Evolutionary conservation across 2,329 filamentous ascomycete species (phyloP).

Genomic region (Achaetomium macrosporum): DNA sequence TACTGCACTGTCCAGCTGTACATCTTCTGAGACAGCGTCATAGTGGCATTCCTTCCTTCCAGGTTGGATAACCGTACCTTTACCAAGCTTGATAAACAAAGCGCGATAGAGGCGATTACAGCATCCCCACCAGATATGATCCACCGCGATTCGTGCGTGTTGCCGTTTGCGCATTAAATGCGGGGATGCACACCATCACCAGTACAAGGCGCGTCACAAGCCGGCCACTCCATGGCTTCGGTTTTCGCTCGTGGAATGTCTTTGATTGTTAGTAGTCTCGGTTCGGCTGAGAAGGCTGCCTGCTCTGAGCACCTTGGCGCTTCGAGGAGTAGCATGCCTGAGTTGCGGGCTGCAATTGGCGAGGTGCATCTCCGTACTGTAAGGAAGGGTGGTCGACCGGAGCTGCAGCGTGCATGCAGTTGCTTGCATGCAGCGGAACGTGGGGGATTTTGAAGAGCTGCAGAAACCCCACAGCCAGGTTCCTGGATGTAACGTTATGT

Average conservation of each 20-base stretch:
- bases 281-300: not conserved
- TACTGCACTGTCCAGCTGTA: too few species aligned
- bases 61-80: not conserved
- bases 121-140: not conserved
- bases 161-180: constrained; percentile 1
- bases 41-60: not conserved
- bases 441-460: not conserved
- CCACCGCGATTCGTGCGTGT: constrained; percentile 1
- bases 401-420: too few species aligned
- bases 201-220: constrained; percentile 1
- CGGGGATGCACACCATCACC: not conserved
- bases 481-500: too few species aligned
- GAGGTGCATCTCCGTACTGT: not conserved
- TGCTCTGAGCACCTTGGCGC: not conserved
- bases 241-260: constrained; percentile 1
- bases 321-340: constrained; percentile 4
- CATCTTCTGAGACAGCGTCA: not conserved
- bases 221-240: constrained; percentile 11
- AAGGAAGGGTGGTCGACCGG: too few species aligned
- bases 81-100: not conserved
- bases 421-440: too few species aligned
- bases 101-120: not conserved
- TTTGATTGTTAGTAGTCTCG: not conserved
- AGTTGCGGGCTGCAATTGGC: constrained; percentile 5
- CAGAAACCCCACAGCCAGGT: not conserved